Evolutionary conservation across 2,329 filamentous ascomycete genomes (phyloP).

Genomic region (Fusarium sp.): DNA sequence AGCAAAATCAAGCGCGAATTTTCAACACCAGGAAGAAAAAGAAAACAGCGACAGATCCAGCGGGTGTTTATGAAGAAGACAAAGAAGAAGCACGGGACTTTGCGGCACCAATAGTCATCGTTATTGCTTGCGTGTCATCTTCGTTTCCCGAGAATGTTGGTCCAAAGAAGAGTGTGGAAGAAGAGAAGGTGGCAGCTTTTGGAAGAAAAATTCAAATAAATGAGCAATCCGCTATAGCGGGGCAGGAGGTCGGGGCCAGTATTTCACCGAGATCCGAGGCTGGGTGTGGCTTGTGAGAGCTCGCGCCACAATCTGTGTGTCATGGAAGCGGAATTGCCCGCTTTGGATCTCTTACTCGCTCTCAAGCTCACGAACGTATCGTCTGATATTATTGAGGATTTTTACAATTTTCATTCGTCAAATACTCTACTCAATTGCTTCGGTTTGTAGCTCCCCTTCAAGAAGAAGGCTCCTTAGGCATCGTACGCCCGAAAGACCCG

Average conservation of each 20-base stretch:
- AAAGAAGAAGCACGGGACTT: constrained; percentile 37
- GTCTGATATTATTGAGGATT: constrained; percentile 23
- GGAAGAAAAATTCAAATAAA: constrained; percentile 41
- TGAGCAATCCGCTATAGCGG: constrained; percentile 42
- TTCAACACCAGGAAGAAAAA: constrained; percentile 6
- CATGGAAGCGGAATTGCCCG: constrained; percentile 36
- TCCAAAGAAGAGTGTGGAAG: constrained; percentile 39
- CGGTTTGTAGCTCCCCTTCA: too few relatives aligned
- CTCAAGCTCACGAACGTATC: constrained; percentile 27
- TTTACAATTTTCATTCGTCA: neutral
- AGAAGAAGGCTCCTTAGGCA: neutral
- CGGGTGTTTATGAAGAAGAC: constrained; percentile 35
- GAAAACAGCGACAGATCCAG: constrained; percentile 14
- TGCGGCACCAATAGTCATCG: constrained; percentile 47
- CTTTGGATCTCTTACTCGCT: constrained; percentile 20
- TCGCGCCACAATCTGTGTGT: constrained; percentile 33
- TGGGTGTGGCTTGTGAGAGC: constrained; percentile 19
- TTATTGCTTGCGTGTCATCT: constrained; percentile 52
- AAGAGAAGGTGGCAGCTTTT: constrained; percentile 16
- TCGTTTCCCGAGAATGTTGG: constrained; percentile 40
- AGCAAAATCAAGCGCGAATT: constrained; percentile 24
- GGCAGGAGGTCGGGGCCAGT: constrained; percentile 30
- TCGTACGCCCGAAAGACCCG: neutral
- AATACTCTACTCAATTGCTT: neutral
- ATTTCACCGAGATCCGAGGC: constrained; percentile 21